Percentiles rank a stretch among this genome's conserved stretches.
phyloP scores from a whole-genome alignment of 2,329 filamentous ascomycete species.

The Fusarium succisae region DNA sequence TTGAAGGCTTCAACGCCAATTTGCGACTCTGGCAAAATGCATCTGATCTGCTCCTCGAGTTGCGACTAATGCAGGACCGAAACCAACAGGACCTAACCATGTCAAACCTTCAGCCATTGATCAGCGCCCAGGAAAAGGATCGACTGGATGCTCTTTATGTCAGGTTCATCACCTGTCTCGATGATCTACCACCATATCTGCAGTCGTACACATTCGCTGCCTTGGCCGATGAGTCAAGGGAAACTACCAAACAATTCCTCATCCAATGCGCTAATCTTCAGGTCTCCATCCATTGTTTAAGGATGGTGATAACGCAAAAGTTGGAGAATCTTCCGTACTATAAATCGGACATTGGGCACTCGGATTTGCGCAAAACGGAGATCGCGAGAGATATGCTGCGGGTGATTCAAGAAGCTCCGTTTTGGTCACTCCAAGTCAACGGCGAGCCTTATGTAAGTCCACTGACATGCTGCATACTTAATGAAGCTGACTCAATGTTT shows the following conservation, averaged over 20 bases:
- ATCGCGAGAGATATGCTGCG: constrained; percentile 55
- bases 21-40: constrained; percentile 53
- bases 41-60: constrained; percentile 51
- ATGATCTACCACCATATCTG: constrained; percentile 50
- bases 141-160: constrained; percentile 50
- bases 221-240: constrained; percentile 4
- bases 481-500: neutral
- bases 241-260: constrained; percentile 45
- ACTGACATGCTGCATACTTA: fast-evolving
- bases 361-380: constrained; percentile 51
- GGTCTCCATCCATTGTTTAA: constrained; percentile 52
- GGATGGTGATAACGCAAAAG: constrained; percentile 52
- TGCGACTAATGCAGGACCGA: constrained; percentile 46
- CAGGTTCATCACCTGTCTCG: constrained; percentile 53
- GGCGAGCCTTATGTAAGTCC: constrained; percentile 51
- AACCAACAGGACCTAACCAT: constrained; percentile 14
- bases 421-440: constrained; percentile 53
- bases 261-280: constrained; percentile 55
- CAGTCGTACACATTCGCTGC: constrained; percentile 43
- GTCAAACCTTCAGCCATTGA: neutral
- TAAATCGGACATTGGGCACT: constrained; percentile 44
- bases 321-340: constrained; percentile 48
- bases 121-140: constrained; percentile 43
- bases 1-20: constrained; percentile 55
- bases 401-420: constrained; percentile 53